phyloP scores from a whole-genome alignment of 1,139 yeast species.

The Taiozyma sp. region DNA sequence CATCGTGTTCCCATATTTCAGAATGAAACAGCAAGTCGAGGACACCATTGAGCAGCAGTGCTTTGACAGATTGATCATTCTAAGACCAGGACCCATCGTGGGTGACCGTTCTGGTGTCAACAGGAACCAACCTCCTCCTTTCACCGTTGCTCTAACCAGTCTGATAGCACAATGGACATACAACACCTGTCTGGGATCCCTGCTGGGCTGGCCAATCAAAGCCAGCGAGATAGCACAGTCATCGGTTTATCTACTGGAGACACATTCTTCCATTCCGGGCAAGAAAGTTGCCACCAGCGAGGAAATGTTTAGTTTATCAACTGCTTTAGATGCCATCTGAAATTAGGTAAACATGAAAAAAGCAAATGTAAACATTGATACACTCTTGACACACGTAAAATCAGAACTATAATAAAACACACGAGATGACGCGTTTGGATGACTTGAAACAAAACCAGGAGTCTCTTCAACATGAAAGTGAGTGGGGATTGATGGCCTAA shows the following conservation, averaged over 20 bases:
- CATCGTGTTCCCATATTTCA: conserved; percentile 24
- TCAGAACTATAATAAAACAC: background rate
- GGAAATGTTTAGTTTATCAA: background rate
- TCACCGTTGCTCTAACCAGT: conserved; percentile 3
- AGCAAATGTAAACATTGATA: background rate
- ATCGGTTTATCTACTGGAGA: conserved; percentile 14
- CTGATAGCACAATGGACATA: conserved; percentile 10
- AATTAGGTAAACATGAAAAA: background rate
- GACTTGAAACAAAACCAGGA: conserved; percentile 17
- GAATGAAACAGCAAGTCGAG: conserved; percentile 22
- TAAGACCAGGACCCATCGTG: conserved; percentile 29
- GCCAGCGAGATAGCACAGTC: conserved; percentile 15
- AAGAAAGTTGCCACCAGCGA: background rate
- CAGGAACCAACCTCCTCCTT: background rate
- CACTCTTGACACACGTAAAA: background rate
- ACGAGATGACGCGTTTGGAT: conserved; percentile 5
- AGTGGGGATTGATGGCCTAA: conserved; percentile 1
- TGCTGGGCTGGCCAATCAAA: conserved; percentile 13
- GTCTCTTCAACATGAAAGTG: conserved; percentile 21
- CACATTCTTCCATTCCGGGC: background rate
- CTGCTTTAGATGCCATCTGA: background rate
- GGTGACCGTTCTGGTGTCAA: conserved; percentile 14
- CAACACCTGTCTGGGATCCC: conserved; percentile 8
- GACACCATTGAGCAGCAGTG: conserved; percentile 14
- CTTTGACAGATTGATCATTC: conserved; percentile 19